Conservation (phyloP, 2,329 filamentous ascomycete genomes). For the Monilinia laxa region DNA sequence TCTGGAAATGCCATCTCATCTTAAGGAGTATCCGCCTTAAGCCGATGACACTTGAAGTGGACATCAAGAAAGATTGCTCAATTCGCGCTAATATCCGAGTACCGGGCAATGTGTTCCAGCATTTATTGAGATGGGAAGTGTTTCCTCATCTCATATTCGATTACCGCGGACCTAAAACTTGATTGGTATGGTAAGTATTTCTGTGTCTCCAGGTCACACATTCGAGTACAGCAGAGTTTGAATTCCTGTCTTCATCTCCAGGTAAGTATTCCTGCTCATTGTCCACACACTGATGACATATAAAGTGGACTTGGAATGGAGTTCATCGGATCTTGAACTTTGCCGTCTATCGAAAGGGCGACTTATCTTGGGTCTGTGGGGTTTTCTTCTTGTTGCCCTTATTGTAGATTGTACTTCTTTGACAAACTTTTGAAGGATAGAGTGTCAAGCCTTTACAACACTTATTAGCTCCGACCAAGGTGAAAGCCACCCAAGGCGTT, state of each 20-base stretch:
- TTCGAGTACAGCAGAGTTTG: not conserved
- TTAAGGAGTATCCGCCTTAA: no score
- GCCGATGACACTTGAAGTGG: no score
- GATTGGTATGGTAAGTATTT: not conserved
- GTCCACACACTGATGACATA: not conserved
- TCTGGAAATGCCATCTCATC: not conserved
- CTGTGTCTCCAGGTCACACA: not conserved
- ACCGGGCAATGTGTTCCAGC: not conserved
- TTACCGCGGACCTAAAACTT: not conserved
- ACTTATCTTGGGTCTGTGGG: not conserved
- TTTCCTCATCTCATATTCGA: not conserved
- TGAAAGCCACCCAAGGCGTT: not conserved
- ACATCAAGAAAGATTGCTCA: no score
- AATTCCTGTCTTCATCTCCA: not conserved
- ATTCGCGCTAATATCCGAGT: slow-evolving; percentile 12
- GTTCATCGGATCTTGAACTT: not conserved
- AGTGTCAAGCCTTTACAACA: not conserved
- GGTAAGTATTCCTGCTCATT: not conserved
- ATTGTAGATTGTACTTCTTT: not conserved
- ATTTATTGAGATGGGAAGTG: not conserved
- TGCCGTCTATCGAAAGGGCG: not conserved
- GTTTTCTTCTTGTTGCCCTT: not conserved
- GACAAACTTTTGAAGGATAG: not conserved
- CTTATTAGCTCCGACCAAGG: not conserved
- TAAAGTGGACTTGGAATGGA: not conserved